Evolutionary conservation across 2,329 filamentous ascomycete species (phyloP), one percentile per base, ranked within the genome.

Genomic region (Aspergillus candidus): DNA sequence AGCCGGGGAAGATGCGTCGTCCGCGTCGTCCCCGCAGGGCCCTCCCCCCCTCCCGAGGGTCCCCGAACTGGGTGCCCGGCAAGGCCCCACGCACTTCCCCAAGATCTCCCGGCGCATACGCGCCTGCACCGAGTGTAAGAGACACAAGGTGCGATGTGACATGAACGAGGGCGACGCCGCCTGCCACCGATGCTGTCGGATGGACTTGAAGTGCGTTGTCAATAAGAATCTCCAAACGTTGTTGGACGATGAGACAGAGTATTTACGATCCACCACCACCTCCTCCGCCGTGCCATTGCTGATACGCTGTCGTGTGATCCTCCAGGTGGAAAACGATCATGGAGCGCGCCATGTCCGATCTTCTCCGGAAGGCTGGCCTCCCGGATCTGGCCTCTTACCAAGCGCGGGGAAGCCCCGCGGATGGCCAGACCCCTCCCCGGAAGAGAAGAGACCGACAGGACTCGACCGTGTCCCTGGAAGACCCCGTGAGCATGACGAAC

Each of bases 111-210:
- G 69, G 46, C 67, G 68, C 52, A 69, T 71, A 53, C 66, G 69
- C 34, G 74, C 74, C 22, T 77, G 74, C 54, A 75, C 73, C 8
- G 71, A 74, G 49, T 77, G 74, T 55, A 71, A 75, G 48, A 72
- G 74, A 45, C 74, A 76, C 49, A 77, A 77, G 58, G 74, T 76
- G 48, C 74, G 74, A 56, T 77, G 74, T 57, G 70, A 76, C 42
- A 76, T 77, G 72, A 66, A 70, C 46, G 61, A 66, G 33, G 68
- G 68, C 27, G 72, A 74, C 22, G 67, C 72, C 22, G 65, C 68
- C 12, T 77, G 74, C 53, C 71, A 71, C 44, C 59, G 74, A 46
- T 77, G 74, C 57, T 63, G 67, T 36, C 71, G 74, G 47, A 69
- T 74, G 55, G 70, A 69, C 3, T 48, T 76, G 32, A 71, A 73